Evolutionary conservation across 495 filamentous ascomycete species (phyloP), one percentile per base, ranked within the genome.

Genomic region (Letharia columbiana): DNA sequence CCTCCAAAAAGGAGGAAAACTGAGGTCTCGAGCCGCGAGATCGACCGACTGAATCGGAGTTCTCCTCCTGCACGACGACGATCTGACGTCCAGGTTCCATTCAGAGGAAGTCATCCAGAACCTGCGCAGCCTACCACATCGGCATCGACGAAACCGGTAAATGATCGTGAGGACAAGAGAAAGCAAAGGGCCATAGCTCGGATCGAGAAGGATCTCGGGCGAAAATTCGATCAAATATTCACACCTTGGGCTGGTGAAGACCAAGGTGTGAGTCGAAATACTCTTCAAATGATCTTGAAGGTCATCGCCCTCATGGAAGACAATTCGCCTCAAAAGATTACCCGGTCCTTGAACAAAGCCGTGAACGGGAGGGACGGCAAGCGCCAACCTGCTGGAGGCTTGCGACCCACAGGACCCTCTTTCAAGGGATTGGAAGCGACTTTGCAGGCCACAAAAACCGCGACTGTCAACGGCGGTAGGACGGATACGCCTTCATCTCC

Each of bases 21-120:
- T 8, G 64, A 60, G 18, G 49, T 61, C 57, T 60, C 54, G 4
- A 9, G n/a, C 15, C 56, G 20, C 13, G 64, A 66, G 56, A 17
- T 61, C 31, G 42, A 11, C n/a, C 35, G 13, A 31, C 20, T 61
- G 13, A 10, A 49, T 35, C 18, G n/a, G 44, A 10, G 50, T 13
- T 20, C 18, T 31, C 31, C 56, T 49, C 64, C 44, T 6, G 13
- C 42, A 11, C 4, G 5, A 40, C 56, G 2, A 7, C 42, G 35
- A 1, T 31, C 57, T 60, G 33, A 39, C 1, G n/a, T 9, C 41
- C 64, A 33, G 2, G 12, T 9, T 17, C n/a, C 20, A 20, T n/a
- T 8, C 44, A 49, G 9, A n/a, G 7, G 33, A 45, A 4, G 20
- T n/a, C 18, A 33, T 20, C 52, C n/a, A 35, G 13, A 3, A 18